Percentiles rank a stretch among this genome's conserved stretches.
Evolutionary conservation across 306 rosid species (phyloP).

Genomic region (Prunus campanulata): DNA sequence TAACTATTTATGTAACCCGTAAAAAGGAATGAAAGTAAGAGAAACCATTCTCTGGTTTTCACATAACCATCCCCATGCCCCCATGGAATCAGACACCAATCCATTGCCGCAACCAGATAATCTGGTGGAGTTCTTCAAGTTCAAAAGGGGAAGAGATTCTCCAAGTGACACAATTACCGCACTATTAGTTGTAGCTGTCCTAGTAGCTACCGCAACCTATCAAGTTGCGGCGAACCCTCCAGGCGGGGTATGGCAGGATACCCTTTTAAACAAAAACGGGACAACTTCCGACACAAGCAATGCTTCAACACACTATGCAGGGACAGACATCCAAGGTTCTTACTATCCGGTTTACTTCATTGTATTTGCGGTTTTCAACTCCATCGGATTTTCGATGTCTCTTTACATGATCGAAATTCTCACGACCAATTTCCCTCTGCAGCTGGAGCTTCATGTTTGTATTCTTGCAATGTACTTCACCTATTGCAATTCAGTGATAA

Average conservation of each 20-base stretch:
- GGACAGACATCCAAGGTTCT: constrained; percentile 11
- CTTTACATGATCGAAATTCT: constrained; percentile 24
- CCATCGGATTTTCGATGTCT: constrained; percentile 28
- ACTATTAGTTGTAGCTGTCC: constrained; percentile 22
- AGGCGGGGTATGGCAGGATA: constrained; percentile 16
- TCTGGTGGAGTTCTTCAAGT: constrained; percentile 24
- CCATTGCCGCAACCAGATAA: not conserved
- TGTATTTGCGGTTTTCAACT: not conserved
- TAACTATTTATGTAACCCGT: too few relatives aligned
- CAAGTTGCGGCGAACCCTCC: constrained; percentile 38
- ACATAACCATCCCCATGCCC: not conserved
- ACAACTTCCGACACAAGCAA: not conserved
- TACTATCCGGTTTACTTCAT: not conserved
- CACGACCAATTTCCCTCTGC: constrained; percentile 28
- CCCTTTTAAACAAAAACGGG: not conserved
- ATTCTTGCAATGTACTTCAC: not conserved
- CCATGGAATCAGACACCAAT: not conserved
- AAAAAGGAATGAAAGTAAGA: too few relatives aligned
- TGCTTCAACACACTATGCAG: constrained; percentile 1
- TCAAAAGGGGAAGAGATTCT: constrained; percentile 33
- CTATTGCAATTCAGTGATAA: not conserved
- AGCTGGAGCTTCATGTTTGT: constrained; percentile 8
- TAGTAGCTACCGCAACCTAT: constrained; percentile 30
- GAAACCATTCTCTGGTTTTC: too few relatives aligned
- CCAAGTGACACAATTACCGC: constrained; percentile 24